Evolutionary conservation across 768 basidiomycete species (phyloP), one percentile per base, ranked within the genome.

Genomic region (Kwoniella dejecticola): DNA sequence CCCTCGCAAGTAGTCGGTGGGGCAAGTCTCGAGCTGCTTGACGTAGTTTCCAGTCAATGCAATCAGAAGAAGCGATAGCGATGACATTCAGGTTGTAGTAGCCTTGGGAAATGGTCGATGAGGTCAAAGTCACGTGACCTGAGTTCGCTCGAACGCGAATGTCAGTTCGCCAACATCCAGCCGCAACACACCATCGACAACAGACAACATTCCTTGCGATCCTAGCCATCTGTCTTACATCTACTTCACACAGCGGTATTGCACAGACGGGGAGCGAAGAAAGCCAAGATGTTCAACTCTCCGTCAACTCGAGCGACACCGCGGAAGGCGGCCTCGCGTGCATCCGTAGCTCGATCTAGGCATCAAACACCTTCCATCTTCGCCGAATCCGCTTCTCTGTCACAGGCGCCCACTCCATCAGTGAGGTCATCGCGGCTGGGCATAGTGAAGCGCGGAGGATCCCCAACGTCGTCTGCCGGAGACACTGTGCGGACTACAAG

Each of bases 271-370:
- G n/a, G n/a, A n/a, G n/a, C n/a, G n/a, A n/a, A n/a, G n/a, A n/a
- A n/a, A n/a, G n/a, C n/a, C n/a, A n/a, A n/a, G n/a, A 70, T 71
- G 68, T 69, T 74, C 68, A 69, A 53, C 63, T 71, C 72, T 4
- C 70, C 70, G 2, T 59, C 68, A 11, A 63, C 69, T 1, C 52
- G 70, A 31, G 62, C 65, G 15, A 74, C 72, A 0, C 70, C 72
- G 15, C 60, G 70, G 15, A 48, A 60, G 36, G 42, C 58, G 27
- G 45, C 23, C 31, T 33, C 41, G 15, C 52, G 63, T 27, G 38
- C 60, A 10, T 66, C 68, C 24, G 30, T 64, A 10, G 54, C 57
- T 29, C 53, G 65, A 24, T 55, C 61, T 12, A 62, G 33, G 44
- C 46, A 40, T 21, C 46, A 55, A 19, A 67, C 66, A 24, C 66